Evolutionary conservation across 805 yeast genomes (phyloP).

Genomic region (Candida fluviatilis): DNA sequence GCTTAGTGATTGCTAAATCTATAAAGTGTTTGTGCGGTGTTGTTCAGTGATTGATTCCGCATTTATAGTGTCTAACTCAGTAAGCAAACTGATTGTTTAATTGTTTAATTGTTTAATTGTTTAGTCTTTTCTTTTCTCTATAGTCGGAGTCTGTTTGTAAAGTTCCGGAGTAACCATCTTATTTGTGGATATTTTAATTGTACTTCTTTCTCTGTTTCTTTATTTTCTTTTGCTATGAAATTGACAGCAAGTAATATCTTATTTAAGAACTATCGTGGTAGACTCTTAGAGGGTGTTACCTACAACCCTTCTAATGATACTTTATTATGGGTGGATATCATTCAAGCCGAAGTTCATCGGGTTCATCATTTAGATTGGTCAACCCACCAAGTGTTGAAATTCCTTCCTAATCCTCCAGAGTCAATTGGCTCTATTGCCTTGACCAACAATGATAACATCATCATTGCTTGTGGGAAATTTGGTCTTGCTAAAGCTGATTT

Average conservation of each 20-base stretch:
- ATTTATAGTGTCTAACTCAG: no score
- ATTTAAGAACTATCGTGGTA: slow-evolving; percentile 31
- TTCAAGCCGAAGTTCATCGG: slow-evolving; percentile 36
- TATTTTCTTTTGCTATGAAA: background rate
- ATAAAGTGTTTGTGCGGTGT: no score
- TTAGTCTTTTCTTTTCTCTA: no score
- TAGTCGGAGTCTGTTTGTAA: no score
- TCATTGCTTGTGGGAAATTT: slow-evolving; percentile 57
- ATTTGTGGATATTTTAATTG: no score
- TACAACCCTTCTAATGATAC: slow-evolving; percentile 55
- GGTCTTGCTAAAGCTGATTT: slow-evolving; percentile 62
- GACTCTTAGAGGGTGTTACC: slow-evolving; percentile 65
- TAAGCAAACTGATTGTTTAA: no score
- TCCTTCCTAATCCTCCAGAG: slow-evolving; percentile 27
- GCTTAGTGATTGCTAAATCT: no score
- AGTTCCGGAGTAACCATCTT: no score
- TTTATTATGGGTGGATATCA: slow-evolving; percentile 44
- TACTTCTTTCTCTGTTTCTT: background rate
- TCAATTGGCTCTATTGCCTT: slow-evolving; percentile 72
- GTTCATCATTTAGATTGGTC: slow-evolving; percentile 15
- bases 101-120: no score
- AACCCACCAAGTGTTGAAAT: slow-evolving; percentile 34
- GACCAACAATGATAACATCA: slow-evolving; percentile 49
- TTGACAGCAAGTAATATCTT: slow-evolving; percentile 12
- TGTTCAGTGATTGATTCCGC: no score